A percentile compares a stretch with the other conserved stretches of the same genome.
These are phyloP conservation scores for Kewa caespitosa DNA, from an alignment of 179 eudicot genomes.

Conservation along the genomic window DNA sequence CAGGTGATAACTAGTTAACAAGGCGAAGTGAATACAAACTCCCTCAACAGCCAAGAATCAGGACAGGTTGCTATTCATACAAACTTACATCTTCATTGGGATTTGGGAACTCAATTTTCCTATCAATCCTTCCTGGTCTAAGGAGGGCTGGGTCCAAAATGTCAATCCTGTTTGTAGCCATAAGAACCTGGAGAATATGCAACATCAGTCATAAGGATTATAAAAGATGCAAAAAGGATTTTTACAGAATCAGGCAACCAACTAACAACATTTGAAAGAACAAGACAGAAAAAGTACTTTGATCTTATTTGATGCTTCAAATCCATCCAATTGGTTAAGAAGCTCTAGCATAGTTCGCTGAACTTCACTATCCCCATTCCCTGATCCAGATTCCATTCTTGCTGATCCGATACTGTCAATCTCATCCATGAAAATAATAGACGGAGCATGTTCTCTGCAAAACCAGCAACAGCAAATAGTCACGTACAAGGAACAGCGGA, in stretches of 20 bases:
- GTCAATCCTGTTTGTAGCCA: conserved; percentile 93
- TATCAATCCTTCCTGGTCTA: conserved; percentile 93
- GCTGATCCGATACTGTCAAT: conserved; percentile 91
- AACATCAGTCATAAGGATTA: background rate
- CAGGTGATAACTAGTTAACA: background rate
- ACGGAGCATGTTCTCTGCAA: conserved; percentile 90
- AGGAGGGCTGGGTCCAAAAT: conserved; percentile 92
- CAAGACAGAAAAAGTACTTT: conserved; percentile 41
- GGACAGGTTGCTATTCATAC: background rate
- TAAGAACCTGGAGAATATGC: conserved; percentile 51
- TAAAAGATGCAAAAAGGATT: background rate
- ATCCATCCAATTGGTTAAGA: conserved; percentile 90
- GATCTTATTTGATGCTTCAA: conserved; percentile 87
- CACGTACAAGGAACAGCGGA: background rate
- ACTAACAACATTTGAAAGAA: background rate
- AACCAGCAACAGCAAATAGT: conserved; percentile 7
- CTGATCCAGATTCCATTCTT: conserved; percentile 87
- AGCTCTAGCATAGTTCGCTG: conserved; percentile 94
- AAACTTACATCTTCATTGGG: conserved; percentile 75
- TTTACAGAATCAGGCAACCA: background rate
- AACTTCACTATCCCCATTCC: conserved; percentile 94
- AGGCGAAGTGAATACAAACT: background rate
- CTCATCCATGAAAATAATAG: conserved; percentile 94
- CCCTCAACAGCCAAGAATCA: background rate
- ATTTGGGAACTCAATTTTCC: conserved; percentile 93